These are phyloP conservation scores for Lagenaria siceraria DNA, from an alignment of 306 rosid species.

Conservation along the genomic window DNA sequence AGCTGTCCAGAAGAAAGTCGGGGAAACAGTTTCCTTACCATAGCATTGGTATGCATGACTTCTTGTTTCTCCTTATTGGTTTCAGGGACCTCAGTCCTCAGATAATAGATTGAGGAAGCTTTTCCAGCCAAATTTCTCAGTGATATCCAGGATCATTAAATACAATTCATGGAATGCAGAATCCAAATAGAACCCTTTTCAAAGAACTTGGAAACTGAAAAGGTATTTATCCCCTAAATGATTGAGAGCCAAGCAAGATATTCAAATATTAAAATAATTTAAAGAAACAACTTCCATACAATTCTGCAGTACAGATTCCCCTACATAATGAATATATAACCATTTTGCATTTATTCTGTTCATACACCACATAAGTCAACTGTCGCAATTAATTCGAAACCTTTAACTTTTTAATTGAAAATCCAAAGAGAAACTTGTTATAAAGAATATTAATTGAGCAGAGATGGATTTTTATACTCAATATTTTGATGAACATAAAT, in stretches of 20 bases:
- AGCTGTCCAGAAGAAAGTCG: background rate
- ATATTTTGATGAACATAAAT: background rate
- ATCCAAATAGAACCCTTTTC: background rate
- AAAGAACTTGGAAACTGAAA: background rate
- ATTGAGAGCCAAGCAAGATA: background rate
- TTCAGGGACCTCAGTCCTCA: background rate
- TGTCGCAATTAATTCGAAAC: background rate
- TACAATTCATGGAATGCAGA: background rate
- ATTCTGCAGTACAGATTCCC: background rate
- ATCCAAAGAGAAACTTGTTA: background rate
- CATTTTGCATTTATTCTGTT: background rate
- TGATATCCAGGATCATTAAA: background rate
- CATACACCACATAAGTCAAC: background rate
- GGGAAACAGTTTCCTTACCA: background rate
- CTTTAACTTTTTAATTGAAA: background rate
- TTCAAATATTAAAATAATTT: background rate
- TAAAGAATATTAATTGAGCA: background rate
- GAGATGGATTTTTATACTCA: background rate
- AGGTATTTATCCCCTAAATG: background rate
- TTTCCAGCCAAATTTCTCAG: background rate
- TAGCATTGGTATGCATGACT: background rate
- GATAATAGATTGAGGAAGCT: background rate
- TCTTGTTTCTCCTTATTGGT: background rate
- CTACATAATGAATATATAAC: background rate
- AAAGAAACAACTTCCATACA: background rate